Evolutionary conservation across 805 yeast species (phyloP).

Genomic region (Brettanomyces nanus): DNA sequence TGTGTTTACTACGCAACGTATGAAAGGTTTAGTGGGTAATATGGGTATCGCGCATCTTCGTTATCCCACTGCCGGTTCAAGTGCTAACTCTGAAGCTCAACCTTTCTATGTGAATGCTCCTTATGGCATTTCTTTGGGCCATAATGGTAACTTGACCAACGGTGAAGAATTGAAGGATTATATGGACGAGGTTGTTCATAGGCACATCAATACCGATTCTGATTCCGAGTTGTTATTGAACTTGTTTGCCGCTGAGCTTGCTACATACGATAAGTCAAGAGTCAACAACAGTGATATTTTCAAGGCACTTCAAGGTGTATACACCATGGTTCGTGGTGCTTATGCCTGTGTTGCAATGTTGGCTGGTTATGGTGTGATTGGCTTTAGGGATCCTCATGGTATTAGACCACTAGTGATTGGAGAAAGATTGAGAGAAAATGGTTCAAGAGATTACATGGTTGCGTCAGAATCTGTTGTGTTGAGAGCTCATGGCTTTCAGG

Average conservation of each 20-base stretch:
- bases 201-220: constrained; percentile 95
- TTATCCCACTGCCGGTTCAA: constrained; percentile 96
- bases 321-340: constrained; percentile 83
- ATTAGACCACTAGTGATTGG: constrained; percentile 88
- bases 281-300: constrained; percentile 87
- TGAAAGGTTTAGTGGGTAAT: constrained; percentile 75
- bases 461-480: constrained; percentile 94
- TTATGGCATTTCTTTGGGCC: constrained; percentile 83
- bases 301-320: constrained; percentile 77
- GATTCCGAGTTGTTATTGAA: constrained; percentile 89
- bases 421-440: constrained; percentile 63
- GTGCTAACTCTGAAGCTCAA: constrained; percentile 95
- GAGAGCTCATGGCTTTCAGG: constrained; percentile 80
- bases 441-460: constrained; percentile 79
- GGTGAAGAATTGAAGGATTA: constrained; percentile 66
- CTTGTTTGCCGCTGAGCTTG: constrained; percentile 86
- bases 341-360: constrained; percentile 92
- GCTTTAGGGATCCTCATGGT: constrained; percentile 96
- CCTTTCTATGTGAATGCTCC: constrained; percentile 98
- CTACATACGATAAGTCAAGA: constrained; percentile 85
- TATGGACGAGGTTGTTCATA: constrained; percentile 88
- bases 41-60: constrained; percentile 95
- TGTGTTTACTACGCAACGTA: constrained; percentile 80
- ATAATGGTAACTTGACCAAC: constrained; percentile 93
- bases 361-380: constrained; percentile 93